phyloP scores from a whole-genome alignment of 2,329 filamentous ascomycete species.

The Aspergillus ustus region DNA sequence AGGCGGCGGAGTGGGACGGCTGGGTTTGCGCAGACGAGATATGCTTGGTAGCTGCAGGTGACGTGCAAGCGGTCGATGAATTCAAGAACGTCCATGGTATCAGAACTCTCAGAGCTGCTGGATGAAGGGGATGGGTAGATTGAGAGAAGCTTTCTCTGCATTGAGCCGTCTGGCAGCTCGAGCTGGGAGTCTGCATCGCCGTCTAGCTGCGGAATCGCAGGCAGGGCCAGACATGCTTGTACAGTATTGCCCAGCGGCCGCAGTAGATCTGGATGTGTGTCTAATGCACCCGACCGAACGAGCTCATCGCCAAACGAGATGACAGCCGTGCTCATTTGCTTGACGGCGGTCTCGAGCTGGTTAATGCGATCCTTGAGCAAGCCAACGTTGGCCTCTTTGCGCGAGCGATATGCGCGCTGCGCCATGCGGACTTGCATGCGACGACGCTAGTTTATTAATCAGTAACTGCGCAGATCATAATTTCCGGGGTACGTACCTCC shows the following conservation, averaged over 20 bases:
- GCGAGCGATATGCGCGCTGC: slow-evolving; percentile 33
- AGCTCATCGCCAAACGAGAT: slow-evolving; percentile 29
- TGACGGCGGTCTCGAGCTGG: slow-evolving; percentile 25
- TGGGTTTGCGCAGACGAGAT: slow-evolving; percentile 22
- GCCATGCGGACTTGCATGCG: slow-evolving; percentile 33
- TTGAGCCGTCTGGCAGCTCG: background rate
- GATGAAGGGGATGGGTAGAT: slow-evolving; percentile 5
- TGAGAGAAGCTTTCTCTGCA: background rate
- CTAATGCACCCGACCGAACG: slow-evolving; percentile 26
- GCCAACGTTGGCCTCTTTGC: slow-evolving; percentile 29
- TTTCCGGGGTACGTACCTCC: slow-evolving; percentile 19
- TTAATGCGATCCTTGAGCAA: slow-evolving; percentile 26
- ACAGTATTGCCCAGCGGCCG: slow-evolving; percentile 26
- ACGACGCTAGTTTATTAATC: slow-evolving; percentile 21
- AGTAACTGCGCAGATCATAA: background rate
- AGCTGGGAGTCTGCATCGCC: background rate
- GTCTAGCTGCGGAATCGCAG: slow-evolving; percentile 8
- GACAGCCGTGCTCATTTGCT: slow-evolving; percentile 30
- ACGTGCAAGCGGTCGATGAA: slow-evolving; percentile 28
- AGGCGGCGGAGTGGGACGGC: slow-evolving; percentile 22
- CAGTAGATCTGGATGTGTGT: slow-evolving; percentile 23
- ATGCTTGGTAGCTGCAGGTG: slow-evolving; percentile 26
- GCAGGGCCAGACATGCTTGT: slow-evolving; percentile 23
- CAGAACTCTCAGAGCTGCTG: slow-evolving; percentile 4
- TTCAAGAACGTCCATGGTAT: slow-evolving; percentile 22